Evolutionary conservation across 805 yeast species (phyloP), one percentile per base, ranked within the genome.

Genomic region (Lachancea cidri): DNA sequence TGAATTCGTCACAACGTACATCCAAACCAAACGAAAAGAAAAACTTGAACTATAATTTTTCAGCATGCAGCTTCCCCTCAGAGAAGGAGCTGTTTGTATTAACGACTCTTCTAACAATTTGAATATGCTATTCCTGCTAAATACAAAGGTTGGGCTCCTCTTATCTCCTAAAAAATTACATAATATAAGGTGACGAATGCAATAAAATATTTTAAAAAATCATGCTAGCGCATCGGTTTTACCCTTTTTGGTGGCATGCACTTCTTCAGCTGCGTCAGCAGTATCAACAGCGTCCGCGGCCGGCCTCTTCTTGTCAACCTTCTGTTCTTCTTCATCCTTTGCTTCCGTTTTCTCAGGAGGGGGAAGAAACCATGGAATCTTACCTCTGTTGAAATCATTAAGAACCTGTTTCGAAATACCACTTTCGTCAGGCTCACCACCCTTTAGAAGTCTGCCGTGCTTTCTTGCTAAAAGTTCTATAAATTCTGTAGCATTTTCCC

Each of bases 391-490:
- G 73, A 91, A 91, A 64, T 91, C 98, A 54, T 87, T 87, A 62
- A 91, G 75, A 22, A 91, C 83, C 57, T 83, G 82, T 64, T 88
- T 91, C 30, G 98, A 81, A 42, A 91, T 87, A 55, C 96, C 94
- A 50, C 82, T 72, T 66, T 91, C 97, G 64, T 91, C 98, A 1
- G 98, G 95, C 67, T 93, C 98, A 50, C 97, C 98, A 45, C 98
- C 98, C 65, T 91, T 91, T 52, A 93, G 67, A 52, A 91, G 73
- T 64, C 96, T 79, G 47, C 98, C 98, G 39, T 79, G 85, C 65
- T 93, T 93, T 62, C 95, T 79, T 1, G 98, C 98, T 50, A 91
- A 71, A 57, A 86, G 70, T 66, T 93, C 96, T 46, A 91, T 76
- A 57, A 91, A 93, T 56, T 88, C 96, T 17, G 82, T 70, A 17